phyloP scores from a whole-genome alignment of 2,329 filamentous ascomycete species.

The Teratosphaeriaceae sp. region DNA sequence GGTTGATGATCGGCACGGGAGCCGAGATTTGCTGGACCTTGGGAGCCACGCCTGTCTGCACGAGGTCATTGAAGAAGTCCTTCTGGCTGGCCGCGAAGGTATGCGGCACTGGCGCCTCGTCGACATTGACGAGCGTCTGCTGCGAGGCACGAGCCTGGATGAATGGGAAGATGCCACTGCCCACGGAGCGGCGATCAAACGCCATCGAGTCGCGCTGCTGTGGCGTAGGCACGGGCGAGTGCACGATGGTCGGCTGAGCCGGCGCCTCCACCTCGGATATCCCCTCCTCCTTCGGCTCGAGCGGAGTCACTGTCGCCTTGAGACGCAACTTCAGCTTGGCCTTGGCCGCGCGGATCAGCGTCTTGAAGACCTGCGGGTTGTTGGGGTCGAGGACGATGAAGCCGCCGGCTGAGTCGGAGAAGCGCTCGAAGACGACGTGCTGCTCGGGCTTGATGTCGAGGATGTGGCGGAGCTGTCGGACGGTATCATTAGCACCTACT shows the following conservation, averaged over 20 bases:
- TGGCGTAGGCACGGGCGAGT: conserved; percentile 15
- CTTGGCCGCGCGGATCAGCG: conserved; percentile 92
- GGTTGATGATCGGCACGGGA: conserved; percentile 15
- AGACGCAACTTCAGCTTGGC: conserved; percentile 97
- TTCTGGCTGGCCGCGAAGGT: conserved; percentile 29
- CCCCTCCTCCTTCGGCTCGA: conserved; percentile 12
- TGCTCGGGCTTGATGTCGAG: conserved; percentile 59
- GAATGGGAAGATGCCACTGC: conserved; percentile 33
- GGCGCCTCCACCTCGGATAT: conserved; percentile 9
- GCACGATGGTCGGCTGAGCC: conserved; percentile 15
- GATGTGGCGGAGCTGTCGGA: conserved; percentile 58
- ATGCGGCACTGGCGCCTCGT: conserved; percentile 36
- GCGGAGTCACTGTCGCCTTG: conserved; percentile 35
- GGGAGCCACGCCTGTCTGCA: conserved; percentile 14
- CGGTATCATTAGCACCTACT: conserved; percentile 18
- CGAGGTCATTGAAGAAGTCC: conserved; percentile 18
- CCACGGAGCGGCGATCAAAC: conserved; percentile 25
- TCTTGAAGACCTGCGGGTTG: conserved; percentile 86
- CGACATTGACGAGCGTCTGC: conserved; percentile 21
- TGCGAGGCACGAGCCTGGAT: conserved; percentile 28
- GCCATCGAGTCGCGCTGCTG: conserved; percentile 19
- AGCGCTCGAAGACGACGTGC: conserved; percentile 73
- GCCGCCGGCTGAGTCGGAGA: conserved; percentile 81
- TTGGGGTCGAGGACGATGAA: conserved; percentile 73
- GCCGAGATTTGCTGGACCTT: conserved; percentile 17